Conservation (phyloP, 2,329 filamentous ascomycete genomes). For the Rachicladosporium sp. region DNA sequence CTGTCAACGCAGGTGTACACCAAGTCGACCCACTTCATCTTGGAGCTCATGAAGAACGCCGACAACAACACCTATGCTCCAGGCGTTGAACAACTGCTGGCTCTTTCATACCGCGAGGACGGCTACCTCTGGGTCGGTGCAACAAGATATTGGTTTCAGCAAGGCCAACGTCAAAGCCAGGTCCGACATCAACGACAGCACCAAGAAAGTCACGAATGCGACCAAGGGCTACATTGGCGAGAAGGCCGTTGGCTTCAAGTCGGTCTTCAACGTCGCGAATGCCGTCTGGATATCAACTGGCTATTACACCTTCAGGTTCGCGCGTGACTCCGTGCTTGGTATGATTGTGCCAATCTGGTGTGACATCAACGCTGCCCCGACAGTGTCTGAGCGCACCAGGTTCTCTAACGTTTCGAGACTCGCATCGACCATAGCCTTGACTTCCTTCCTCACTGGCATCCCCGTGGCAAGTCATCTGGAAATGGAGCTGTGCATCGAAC, state of each 20-base stretch:
- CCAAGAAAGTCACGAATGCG: slow-evolving; percentile 26
- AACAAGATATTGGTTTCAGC: slow-evolving; percentile 38
- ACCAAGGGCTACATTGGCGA: slow-evolving; percentile 36
- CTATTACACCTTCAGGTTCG: slow-evolving; percentile 28
- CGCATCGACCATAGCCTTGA: no score
- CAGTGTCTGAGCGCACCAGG: no score
- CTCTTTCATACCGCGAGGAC: slow-evolving; percentile 10
- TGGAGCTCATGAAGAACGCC: slow-evolving; percentile 44
- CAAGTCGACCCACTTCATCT: slow-evolving; percentile 34
- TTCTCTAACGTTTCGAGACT: no score
- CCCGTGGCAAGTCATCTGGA: no score
- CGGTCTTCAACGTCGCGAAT: slow-evolving; percentile 36
- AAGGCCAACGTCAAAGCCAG: slow-evolving; percentile 33
- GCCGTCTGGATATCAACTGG: slow-evolving; percentile 36
- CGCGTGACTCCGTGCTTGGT: no score
- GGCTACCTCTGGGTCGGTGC: slow-evolving; percentile 28
- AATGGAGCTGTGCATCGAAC: no score
- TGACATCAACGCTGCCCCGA: no score
- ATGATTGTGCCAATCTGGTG: no score
- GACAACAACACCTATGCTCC: slow-evolving; percentile 37
- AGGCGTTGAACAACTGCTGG: slow-evolving; percentile 16
- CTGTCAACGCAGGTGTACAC: slow-evolving; percentile 20
- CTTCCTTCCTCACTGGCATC: no score
- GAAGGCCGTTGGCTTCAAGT: slow-evolving; percentile 43
- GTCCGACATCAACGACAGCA: slow-evolving; percentile 35